Percentiles rank a stretch among this genome's conserved stretches.
phyloP scores from a whole-genome alignment of 306 rosid species.

The Quercus cerris region DNA sequence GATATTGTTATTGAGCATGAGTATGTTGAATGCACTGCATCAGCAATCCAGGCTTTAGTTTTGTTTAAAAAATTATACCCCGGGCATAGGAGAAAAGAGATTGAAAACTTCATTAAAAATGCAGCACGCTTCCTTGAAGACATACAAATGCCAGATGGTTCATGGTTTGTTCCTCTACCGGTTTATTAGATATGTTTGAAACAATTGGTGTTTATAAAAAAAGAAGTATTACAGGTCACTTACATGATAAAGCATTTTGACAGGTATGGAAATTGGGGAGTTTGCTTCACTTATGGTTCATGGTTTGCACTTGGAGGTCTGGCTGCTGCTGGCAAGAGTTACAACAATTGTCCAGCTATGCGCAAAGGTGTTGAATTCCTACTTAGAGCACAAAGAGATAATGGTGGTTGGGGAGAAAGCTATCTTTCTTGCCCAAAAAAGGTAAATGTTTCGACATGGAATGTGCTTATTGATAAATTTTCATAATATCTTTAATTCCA shows the following conservation, averaged over 20 bases:
- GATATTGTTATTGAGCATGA: slow-evolving; percentile 43
- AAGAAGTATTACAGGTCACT: neutral
- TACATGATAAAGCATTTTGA: neutral
- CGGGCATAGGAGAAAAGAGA: slow-evolving; percentile 37
- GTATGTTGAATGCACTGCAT: slow-evolving; percentile 50
- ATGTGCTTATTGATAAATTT: too few relatives aligned
- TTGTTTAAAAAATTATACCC: slow-evolving; percentile 42
- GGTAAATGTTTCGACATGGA: slow-evolving; percentile 10
- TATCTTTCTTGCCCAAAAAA: slow-evolving; percentile 51
- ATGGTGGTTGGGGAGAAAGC: slow-evolving; percentile 86
- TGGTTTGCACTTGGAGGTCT: slow-evolving; percentile 65
- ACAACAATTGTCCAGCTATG: slow-evolving; percentile 31
- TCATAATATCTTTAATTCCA: neutral
- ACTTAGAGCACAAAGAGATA: slow-evolving; percentile 36
- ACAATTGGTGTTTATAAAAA: neutral
- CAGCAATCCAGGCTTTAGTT: slow-evolving; percentile 43
- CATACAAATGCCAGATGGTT: slow-evolving; percentile 36
- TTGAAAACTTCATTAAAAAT: slow-evolving; percentile 27
- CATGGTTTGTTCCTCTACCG: slow-evolving; percentile 18
- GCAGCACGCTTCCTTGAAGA: slow-evolving; percentile 36
- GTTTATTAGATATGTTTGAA: neutral
- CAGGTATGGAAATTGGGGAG: slow-evolving; percentile 59
- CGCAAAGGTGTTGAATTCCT: slow-evolving; percentile 52
- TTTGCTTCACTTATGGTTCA: slow-evolving; percentile 60
- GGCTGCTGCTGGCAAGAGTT: slow-evolving; percentile 55